Base-by-base conservation (phyloP, 2,329 filamentous ascomycete genomes). In the Exophiala alcalophila region DNA sequence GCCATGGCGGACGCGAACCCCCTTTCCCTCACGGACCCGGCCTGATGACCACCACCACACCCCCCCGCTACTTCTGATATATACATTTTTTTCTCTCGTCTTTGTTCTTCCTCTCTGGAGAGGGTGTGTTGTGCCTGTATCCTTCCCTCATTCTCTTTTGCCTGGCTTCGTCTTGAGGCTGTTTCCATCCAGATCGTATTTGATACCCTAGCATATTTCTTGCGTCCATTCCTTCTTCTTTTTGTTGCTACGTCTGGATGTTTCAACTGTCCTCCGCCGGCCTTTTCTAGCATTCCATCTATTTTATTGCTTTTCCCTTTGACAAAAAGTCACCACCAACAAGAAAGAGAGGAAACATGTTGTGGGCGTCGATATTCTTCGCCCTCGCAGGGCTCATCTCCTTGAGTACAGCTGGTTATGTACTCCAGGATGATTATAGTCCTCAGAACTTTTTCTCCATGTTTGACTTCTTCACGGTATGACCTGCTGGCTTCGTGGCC, bases 381-480 rank as follows among this genome's bases (percentile, higher is more conserved):
- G 30, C 54, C 36, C 26, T 54, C 19, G 43, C 50, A 28, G 48
- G 50, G 25, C 41, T 55, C 14, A 37, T 52, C 25, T 49, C 52
- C 30, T 47, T 65, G 26, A 56, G 58, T 41, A 53, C 58, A 34
- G 62, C 66, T 39, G 57, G 54, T 25, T 70, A 72, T 47, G 57
- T 61, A 12, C 59, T 77, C 31, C 53, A 69, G 46, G 72, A 76
- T 47, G 69, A 74, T 54, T 75, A 75, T 57, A 64, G 63, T 31
- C 54, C 59, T 24, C 57, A 59, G 34, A 62, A 64, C 44, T 78
- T 77, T 57, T 76, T 77, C 57, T 64, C 69, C 52, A 65, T 69
- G 53, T 77, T 78, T 57, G 55, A 61, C 20, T 78, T 78, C 61
- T 76, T 65, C 52, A 73, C 69, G 5, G 65, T 68, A 59, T 35